Conservation (phyloP, 208 protist genomes). For the Wallacemonas sp. region DNA sequence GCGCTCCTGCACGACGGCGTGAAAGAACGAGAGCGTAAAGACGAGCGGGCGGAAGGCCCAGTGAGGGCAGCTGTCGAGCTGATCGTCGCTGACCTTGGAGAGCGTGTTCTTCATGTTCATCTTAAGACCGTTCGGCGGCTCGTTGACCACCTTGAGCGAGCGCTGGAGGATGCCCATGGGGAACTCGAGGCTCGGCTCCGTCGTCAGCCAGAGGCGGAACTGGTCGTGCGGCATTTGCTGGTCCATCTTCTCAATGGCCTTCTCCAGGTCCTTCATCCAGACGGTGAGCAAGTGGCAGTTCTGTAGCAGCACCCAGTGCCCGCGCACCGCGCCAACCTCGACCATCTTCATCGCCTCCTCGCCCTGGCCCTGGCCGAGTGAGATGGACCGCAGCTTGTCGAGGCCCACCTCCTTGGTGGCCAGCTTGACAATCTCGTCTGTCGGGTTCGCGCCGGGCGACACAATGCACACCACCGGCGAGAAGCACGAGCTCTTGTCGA, state of each 20-base stretch:
- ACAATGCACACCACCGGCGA: conserved; percentile 99
- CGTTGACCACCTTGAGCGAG: conserved; percentile 98
- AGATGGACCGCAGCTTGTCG: conserved; percentile 95
- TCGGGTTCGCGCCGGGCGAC: conserved; percentile 98
- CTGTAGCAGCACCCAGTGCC: conserved; percentile 99
- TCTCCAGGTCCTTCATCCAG: conserved; percentile 99
- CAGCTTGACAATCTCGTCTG: conserved; percentile 97
- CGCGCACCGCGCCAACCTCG: conserved; percentile 93
- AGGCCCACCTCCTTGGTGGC: conserved; percentile 94
- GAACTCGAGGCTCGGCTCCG: conserved; percentile 97
- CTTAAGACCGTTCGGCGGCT: conserved; percentile 98
- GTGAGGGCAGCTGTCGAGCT: conserved; percentile 94
- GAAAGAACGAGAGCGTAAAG: conserved; percentile 98
- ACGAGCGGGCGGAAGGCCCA: conserved; percentile 97
- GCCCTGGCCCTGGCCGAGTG: conserved; percentile 98
- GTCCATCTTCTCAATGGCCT: conserved; percentile 96
- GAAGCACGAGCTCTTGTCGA: conserved; percentile 89
- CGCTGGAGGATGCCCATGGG: conserved; percentile 98
- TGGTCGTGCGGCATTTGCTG: conserved; percentile 95
- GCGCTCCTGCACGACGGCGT: conserved; percentile 98
- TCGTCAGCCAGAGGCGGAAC: conserved; percentile 99
- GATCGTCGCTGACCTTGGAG: conserved; percentile 96
- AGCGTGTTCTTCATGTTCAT: conserved; percentile 99
- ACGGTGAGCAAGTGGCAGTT: conserved; percentile 98
- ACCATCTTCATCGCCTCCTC: conserved; percentile 96